Base-by-base conservation (phyloP, 495 filamentous ascomycete genomes). In the Neurospora africana region DNA sequence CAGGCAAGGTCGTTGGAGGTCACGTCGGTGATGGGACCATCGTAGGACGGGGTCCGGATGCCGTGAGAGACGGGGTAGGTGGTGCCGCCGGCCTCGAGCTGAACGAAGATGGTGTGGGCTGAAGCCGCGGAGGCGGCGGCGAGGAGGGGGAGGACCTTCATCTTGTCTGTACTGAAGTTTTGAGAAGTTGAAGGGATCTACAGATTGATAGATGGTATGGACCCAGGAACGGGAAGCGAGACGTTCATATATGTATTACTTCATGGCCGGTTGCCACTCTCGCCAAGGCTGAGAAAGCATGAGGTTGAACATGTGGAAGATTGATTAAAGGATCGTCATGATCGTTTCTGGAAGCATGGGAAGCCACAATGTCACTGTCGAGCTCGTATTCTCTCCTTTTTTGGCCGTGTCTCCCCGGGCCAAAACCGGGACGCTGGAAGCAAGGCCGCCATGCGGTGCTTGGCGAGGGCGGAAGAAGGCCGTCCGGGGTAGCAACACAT, bases 21-120 rank as follows among this genome's bases (percentile, higher is more conserved):
- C 10, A 89, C 87, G 72, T 89, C 83, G 4, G 78, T 82, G 79
- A 87, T 86, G 19, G 87, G 87, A 27, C 82, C 81, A 73, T 84
- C 81, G 73, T 83, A 83, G 4, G 76, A 76, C 5, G 83, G 82
- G 1, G 78, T 79, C 4, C 83, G 78, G 58, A 84, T 80, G 6
- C 58, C 83, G 61, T 84, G 41, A 3, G 77, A 78, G 5, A 79
- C 72, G 0, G 76, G 77, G 68, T 85, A 80, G 8, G 74, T 81
- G 17, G 72, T 80, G 2, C 83, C 81, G 4, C 72, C 79, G 38
- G 81, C 73, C 8, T 80, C 80, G 19, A 89, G 80, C 71, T 87
- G 83, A 58, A 84, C 78, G 75, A 89, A 89, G 72, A 89, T 89
- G 27, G 87, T 87, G 75, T 89, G 87, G 1, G 82, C 84, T 19